Evolutionary conservation across 495 filamentous ascomycete species (phyloP), one percentile per base, ranked within the genome.

Genomic region (Xylaria castorea): DNA sequence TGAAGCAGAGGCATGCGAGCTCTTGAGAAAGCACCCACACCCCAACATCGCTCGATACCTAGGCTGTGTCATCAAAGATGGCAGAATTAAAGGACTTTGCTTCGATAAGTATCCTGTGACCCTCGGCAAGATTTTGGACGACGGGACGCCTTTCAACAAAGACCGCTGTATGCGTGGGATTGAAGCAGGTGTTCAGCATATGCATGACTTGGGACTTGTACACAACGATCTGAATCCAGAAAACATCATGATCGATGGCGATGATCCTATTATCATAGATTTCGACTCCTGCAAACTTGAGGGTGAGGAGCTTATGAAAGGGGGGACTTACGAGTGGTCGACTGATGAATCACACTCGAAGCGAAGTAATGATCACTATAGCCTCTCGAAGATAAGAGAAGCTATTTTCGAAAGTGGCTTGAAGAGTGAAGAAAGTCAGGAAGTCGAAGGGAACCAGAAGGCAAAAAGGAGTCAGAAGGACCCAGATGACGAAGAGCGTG

Each of bases 221-320:
- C 75, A 80, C 64, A 77, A 74, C 48, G 77, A 81, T 68, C 36
- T 81, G 44, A 81, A 78, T n/a, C 75, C 76, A 57, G 57, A 20
- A 18, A 82, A 81, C 55, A 80, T 80, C 65, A 80, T 81, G 78
- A 72, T 82, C 27, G 70, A 76, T 55, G 71, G 66, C 18, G 75
- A 79, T 30, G 74, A 71, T 27, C 76, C 79, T 38, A 65, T 85
- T 68, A 79, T 85, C 30, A 81, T 84, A 44, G 83, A 86, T 75
- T 86, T 86, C 62, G 80, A 82, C 75, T 81, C 79, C 22, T 82
- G 73, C 67, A 74, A 77, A 65, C 25, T 18, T 12, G 70, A 82
- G 42, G 76, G 75, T 55, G 73, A 74, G 58, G 60, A 77, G 55
- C 61, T 78, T n/a, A 68, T 68, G 8, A 78, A 78, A 57, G 57